Percentiles rank a stretch among this genome's conserved stretches.
phyloP scores from a whole-genome alignment of 495 filamentous ascomycete genomes.

The Talaromyces borbonicus region DNA sequence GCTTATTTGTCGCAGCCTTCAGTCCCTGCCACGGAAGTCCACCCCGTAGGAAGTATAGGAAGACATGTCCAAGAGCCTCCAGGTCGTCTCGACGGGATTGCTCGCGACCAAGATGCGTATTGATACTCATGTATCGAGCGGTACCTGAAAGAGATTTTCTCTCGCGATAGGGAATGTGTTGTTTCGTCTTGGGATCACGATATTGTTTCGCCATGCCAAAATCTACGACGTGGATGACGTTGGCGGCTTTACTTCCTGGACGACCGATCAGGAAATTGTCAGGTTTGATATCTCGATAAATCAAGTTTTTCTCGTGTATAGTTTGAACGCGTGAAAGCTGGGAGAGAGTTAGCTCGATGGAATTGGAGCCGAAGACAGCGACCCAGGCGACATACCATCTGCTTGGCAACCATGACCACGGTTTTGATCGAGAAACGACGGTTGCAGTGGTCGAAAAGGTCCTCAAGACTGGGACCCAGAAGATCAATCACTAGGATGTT shows the following conservation, averaged over 20 bases:
- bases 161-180: slow-evolving; percentile 98
- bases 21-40: slow-evolving; percentile 97
- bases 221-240: slow-evolving; percentile 98
- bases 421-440: slow-evolving; percentile 94
- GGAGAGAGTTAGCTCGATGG: slow-evolving; percentile 10
- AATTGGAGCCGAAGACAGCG: no score
- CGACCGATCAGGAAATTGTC: slow-evolving; percentile 99
- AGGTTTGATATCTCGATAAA: slow-evolving; percentile 98
- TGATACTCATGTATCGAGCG: slow-evolving; percentile 99
- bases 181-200: slow-evolving; percentile 96
- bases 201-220: slow-evolving; percentile 99
- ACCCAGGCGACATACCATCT: slow-evolving; percentile 64
- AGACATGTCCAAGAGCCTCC: slow-evolving; percentile 93
- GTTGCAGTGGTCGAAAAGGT: slow-evolving; percentile 97
- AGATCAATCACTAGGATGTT: slow-evolving; percentile 99
- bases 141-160: slow-evolving; percentile 96
- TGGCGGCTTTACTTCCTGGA: slow-evolving; percentile 84
- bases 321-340: slow-evolving; percentile 96
- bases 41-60: slow-evolving; percentile 98
- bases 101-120: slow-evolving; percentile 93
- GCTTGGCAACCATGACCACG: slow-evolving; percentile 98
- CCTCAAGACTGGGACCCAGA: slow-evolving; percentile 89
- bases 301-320: slow-evolving; percentile 99
- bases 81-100: slow-evolving; percentile 95
- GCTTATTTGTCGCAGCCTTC: slow-evolving; percentile 99